Percentiles rank a stretch among this genome's conserved stretches.
These are phyloP conservation scores for Diplodia mutila DNA, from an alignment of 2,329 filamentous ascomycete genomes.

Conservation along the genomic window DNA sequence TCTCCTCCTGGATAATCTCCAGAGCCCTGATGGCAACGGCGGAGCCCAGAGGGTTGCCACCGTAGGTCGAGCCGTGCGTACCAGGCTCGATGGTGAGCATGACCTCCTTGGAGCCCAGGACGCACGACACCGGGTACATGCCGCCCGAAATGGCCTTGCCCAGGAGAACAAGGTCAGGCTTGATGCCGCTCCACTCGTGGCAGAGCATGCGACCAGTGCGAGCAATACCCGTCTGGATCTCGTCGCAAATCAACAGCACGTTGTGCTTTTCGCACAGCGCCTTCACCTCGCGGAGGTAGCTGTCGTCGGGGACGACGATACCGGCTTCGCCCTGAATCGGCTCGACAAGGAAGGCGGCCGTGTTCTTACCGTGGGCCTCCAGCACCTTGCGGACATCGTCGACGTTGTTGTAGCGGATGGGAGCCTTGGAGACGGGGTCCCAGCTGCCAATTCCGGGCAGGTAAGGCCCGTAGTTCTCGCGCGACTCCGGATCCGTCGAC, in stretches of 20 bases:
- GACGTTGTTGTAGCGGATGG: conserved; percentile 85
- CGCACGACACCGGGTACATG: conserved; percentile 98
- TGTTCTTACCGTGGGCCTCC: conserved; percentile 78
- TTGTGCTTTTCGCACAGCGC: conserved; percentile 94
- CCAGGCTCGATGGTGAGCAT: conserved; percentile 97
- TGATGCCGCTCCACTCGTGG: conserved; percentile 92
- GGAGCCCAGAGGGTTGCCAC: conserved; percentile 93
- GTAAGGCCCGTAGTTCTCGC: conserved; percentile 96
- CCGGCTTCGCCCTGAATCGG: conserved; percentile 97
- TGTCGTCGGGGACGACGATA: conserved; percentile 90
- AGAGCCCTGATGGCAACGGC: conserved; percentile 94
- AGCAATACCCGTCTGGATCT: conserved; percentile 97
- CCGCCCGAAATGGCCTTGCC: conserved; percentile 98
- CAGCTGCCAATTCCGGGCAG: conserved; percentile 82
- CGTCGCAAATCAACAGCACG: conserved; percentile 93
- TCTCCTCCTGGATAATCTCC: conserved; percentile 90
- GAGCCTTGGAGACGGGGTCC: conserved; percentile 74
- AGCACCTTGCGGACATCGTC: conserved; percentile 78
- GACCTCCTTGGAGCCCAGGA: conserved; percentile 83
- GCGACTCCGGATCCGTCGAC: conserved; percentile 92
- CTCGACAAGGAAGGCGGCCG: conserved; percentile 91
- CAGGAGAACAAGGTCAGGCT: conserved; percentile 90
- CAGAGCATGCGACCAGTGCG: conserved; percentile 93
- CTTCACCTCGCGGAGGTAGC: conserved; percentile 79
- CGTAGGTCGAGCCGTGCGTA: conserved; percentile 97